These are phyloP conservation scores for Pseudozyma thailandica DNA, from an alignment of 1,284 basidiomycete species.

Conservation along the genomic window DNA sequence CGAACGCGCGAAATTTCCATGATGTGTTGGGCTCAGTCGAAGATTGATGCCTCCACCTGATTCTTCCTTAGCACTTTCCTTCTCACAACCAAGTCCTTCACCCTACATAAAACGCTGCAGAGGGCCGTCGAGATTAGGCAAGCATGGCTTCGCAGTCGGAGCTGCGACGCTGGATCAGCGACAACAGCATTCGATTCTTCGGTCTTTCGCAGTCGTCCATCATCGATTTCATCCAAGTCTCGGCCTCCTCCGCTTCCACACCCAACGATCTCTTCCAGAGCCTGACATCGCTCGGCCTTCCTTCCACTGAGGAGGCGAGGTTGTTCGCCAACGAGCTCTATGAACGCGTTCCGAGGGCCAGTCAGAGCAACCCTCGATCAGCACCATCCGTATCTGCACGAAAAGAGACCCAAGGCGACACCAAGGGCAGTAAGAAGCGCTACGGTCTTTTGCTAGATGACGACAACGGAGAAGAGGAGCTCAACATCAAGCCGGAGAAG, in stretches of 20 bases:
- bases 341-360: constrained; percentile 75
- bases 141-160: constrained; percentile 28
- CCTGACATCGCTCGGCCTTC: constrained; percentile 81
- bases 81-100: background rate
- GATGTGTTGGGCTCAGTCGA: background rate
- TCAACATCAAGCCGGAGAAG: constrained; percentile 59
- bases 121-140: background rate
- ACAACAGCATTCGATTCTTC: constrained; percentile 59
- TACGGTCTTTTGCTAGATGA: constrained; percentile 58
- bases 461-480: constrained; percentile 45
- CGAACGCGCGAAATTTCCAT: background rate
- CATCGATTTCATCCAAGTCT: constrained; percentile 59
- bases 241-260: constrained; percentile 81
- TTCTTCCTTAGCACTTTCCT: background rate
- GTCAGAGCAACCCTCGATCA: constrained; percentile 76
- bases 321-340: constrained; percentile 82
- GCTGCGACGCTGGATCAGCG: constrained; percentile 61
- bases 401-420: background rate
- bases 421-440: constrained; percentile 47
- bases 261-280: constrained; percentile 80
- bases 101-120: background rate
- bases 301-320: constrained; percentile 81
- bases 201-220: constrained; percentile 61
- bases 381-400: constrained; percentile 1
- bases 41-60: constrained; percentile 1